Percentiles rank a stretch among this genome's conserved stretches.
Conservation (phyloP, 2,329 filamentous ascomycete species). For the Teratosphaeria zuluensis region DNA sequence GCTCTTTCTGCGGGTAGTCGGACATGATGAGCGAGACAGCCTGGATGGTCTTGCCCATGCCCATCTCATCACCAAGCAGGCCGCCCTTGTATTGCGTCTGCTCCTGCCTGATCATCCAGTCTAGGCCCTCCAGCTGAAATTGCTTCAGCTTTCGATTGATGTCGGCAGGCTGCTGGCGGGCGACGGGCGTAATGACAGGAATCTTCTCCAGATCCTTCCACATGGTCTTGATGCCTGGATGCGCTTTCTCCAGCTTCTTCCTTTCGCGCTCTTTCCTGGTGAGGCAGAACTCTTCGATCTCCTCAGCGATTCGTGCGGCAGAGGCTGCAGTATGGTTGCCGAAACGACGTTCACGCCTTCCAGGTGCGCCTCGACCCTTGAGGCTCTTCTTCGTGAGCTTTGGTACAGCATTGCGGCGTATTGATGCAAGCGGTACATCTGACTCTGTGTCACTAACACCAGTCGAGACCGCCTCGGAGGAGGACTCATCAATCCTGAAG, state of each 20-base stretch:
- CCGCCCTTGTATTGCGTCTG: constrained; percentile 77
- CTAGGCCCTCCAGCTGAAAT: constrained; percentile 86
- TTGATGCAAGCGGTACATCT: constrained; percentile 9
- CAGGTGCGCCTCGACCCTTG: background rate
- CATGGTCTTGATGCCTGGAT: constrained; percentile 74
- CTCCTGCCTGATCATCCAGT: constrained; percentile 93
- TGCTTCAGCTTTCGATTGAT: constrained; percentile 81
- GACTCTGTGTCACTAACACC: constrained; percentile 25
- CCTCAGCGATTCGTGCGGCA: constrained; percentile 7
- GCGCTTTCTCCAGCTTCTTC: constrained; percentile 59
- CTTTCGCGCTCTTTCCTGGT: constrained; percentile 42
- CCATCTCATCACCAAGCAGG: constrained; percentile 94
- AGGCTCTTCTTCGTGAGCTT: constrained; percentile 4
- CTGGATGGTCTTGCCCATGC: constrained; percentile 96
- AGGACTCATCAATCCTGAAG: constrained; percentile 21
- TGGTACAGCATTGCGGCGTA: background rate
- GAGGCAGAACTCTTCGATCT: constrained; percentile 8
- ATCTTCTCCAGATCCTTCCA: constrained; percentile 67
- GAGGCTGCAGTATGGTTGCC: constrained; percentile 15
- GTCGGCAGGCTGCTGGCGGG: constrained; percentile 60
- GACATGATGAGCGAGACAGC: constrained; percentile 98
- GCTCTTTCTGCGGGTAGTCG: constrained; percentile 74
- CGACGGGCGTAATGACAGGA: constrained; percentile 54
- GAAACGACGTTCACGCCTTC: constrained; percentile 10
- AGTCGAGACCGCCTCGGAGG: constrained; percentile 19